Evolutionary conservation across 2,329 filamentous ascomycete species (phyloP), one percentile per base, ranked within the genome.

Genomic region (Sclerotinia sclerotiorum): DNA sequence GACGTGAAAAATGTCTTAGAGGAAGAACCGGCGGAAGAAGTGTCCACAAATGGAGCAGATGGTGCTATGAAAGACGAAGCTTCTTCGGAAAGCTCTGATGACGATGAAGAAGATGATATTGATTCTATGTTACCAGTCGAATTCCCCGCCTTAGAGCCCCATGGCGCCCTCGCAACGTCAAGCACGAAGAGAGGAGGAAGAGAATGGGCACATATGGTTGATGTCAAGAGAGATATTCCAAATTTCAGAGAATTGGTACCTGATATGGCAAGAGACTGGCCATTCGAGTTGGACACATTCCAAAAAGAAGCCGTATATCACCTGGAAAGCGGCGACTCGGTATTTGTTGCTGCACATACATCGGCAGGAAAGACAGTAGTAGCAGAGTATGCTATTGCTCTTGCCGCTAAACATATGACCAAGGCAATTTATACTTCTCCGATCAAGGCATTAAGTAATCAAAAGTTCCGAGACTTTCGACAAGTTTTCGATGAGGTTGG

Each of bases 391-490:
- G 95, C 94, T 61, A 98, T 99, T 78, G 93, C 95, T 8, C 83
- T 99, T 69, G 95, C 95, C 42, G 90, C 93, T n/a, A 96, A 94
- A 77, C 95, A 99, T 78, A 98, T 98, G 94, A 99, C 95, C 11
- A 99, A 99, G 79, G 94, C 95, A 29, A 99, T 99, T 72, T 99
- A 99, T 79, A 99, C 95, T 0, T 98, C 95, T 0, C 95, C 95
- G 0, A 99, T 99, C 82, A 99, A 99, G 79, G 95, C 95, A 2
- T 82, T 99, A 68, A 98, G 95, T 80, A 99, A 99, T 77, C 95
- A 99, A 77, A 99, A 99, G 79, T 99, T 98, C 80, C 88, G 95
- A 72, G 95, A 99, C 78, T 99, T 99, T 78, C 87, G 93, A 68
- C 86, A 89, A 68, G 88, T 87, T 0, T 99, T 99, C 75, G 93